phyloP scores from a whole-genome alignment of 1,284 basidiomycete species.

The Malassezia sp. region DNA sequence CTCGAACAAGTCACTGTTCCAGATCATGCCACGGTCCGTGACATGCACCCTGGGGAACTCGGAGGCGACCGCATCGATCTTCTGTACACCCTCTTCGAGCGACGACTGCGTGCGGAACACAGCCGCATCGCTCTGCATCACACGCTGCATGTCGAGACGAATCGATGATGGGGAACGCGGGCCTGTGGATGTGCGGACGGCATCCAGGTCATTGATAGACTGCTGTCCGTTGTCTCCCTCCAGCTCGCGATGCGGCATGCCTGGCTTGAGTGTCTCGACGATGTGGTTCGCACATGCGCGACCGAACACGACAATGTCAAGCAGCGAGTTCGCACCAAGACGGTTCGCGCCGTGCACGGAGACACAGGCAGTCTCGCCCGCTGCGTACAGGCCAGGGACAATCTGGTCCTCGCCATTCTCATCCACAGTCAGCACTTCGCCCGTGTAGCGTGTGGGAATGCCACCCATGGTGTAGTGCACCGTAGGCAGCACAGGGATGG shows the following conservation, averaged over 20 bases:
- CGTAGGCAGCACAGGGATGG: constrained; percentile 54
- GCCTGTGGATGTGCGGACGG: constrained; percentile 64
- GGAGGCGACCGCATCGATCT: constrained; percentile 73
- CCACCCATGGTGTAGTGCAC: constrained; percentile 66
- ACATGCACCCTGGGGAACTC: constrained; percentile 82
- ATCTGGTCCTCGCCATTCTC: constrained; percentile 71
- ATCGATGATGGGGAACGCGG: constrained; percentile 77
- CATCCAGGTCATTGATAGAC: constrained; percentile 79
- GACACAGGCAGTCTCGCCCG: constrained; percentile 96
- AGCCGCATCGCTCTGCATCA: constrained; percentile 66
- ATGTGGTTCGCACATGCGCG: constrained; percentile 98
- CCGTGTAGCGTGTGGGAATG: constrained; percentile 97
- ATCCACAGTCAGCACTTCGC: constrained; percentile 67
- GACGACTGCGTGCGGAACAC: constrained; percentile 68
- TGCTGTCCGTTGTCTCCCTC: constrained; percentile 75
- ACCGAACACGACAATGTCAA: constrained; percentile 98
- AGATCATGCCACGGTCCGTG: constrained; percentile 97
- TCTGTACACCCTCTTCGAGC: constrained; percentile 81
- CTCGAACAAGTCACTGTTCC: constrained; percentile 78
- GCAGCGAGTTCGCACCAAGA: constrained; percentile 94
- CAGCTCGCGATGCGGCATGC: constrained; percentile 80
- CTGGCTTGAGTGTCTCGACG: constrained; percentile 75
- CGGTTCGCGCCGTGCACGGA: constrained; percentile 99
- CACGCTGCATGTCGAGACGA: constrained; percentile 92
- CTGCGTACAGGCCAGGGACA: constrained; percentile 94